Conservation (phyloP, 768 basidiomycete genomes). For the Postia placenta region DNA sequence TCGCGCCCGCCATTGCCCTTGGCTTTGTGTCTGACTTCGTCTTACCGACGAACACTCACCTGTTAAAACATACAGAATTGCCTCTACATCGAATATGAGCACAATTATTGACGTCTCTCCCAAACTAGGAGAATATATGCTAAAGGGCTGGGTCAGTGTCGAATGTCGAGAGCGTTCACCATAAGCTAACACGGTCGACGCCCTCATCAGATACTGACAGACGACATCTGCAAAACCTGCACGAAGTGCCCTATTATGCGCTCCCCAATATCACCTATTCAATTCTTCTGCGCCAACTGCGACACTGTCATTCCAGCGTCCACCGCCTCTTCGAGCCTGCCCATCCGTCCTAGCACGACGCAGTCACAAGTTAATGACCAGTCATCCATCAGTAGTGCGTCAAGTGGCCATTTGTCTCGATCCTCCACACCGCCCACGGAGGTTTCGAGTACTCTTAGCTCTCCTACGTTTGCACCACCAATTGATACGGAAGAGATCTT, state of each 20-base stretch:
- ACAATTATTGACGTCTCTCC: conserved; percentile 51
- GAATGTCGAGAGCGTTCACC: not conserved
- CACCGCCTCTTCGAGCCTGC: conserved; percentile 2
- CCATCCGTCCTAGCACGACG: not conserved
- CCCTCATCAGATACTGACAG: conserved; percentile 50
- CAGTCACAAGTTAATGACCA: not conserved
- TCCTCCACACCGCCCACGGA: conserved; percentile 79
- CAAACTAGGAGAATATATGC: conserved; percentile 63
- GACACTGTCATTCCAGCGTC: conserved; percentile 27
- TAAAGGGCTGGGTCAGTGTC: conserved; percentile 65
- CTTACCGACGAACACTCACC: too few species aligned
- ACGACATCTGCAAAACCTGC: conserved; percentile 58
- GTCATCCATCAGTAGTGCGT: conserved; percentile 11
- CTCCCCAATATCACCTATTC: conserved; percentile 49
- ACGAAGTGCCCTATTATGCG: conserved; percentile 62
- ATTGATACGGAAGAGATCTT: conserved; percentile 59
- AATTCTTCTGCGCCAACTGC: conserved; percentile 62
- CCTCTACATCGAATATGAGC: too few species aligned
- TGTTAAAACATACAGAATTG: too few species aligned
- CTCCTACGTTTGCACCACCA: conserved; percentile 58
- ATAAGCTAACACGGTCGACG: too few species aligned
- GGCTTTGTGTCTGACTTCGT: too few species aligned
- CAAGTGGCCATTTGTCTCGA: conserved; percentile 47
- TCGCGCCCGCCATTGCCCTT: too few species aligned
- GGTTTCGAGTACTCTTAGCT: conserved; percentile 52